Evolutionary conservation across 2,329 filamentous ascomycete genomes (phyloP).

Genomic region (Fusarium pilosicola): DNA sequence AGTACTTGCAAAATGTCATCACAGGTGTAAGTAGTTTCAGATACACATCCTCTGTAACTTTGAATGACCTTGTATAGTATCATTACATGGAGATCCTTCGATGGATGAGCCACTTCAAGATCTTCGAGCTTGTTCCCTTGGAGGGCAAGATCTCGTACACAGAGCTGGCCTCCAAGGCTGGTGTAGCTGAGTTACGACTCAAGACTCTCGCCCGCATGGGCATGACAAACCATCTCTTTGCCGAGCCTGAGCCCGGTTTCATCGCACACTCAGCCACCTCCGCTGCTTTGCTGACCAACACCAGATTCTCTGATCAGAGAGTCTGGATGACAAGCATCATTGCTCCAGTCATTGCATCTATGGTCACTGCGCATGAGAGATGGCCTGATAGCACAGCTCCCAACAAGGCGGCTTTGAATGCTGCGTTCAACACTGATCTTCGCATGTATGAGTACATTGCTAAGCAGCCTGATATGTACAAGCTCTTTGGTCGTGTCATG

Average conservation of each 20-base stretch:
- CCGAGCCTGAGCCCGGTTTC: not conserved
- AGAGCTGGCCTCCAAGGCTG: not conserved
- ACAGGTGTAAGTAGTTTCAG: not conserved
- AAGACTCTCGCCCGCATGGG: not conserved
- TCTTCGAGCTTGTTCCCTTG: not conserved
- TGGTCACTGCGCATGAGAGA: not conserved
- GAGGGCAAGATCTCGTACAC: not conserved
- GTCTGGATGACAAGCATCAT: not conserved
- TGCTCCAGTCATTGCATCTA: not conserved
- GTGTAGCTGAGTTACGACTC: not conserved
- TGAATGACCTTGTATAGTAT: not conserved
- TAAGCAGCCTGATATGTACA: not conserved
- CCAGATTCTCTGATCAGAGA: not conserved
- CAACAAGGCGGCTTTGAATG: not conserved
- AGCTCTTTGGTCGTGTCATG: not conserved
- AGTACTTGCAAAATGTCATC: not conserved
- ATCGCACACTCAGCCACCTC: not conserved
- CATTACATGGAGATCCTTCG: not conserved
- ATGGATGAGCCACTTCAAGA: slow-evolving; percentile 7
- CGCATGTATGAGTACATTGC: slow-evolving; percentile 1
- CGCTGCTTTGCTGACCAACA: not conserved
- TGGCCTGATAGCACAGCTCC: not conserved
- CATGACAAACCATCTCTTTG: not conserved
- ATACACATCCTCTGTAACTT: rapidly evolving
- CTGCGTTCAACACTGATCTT: not conserved